phyloP scores from a whole-genome alignment of 148 eudicot species.

The Silene conica region DNA sequence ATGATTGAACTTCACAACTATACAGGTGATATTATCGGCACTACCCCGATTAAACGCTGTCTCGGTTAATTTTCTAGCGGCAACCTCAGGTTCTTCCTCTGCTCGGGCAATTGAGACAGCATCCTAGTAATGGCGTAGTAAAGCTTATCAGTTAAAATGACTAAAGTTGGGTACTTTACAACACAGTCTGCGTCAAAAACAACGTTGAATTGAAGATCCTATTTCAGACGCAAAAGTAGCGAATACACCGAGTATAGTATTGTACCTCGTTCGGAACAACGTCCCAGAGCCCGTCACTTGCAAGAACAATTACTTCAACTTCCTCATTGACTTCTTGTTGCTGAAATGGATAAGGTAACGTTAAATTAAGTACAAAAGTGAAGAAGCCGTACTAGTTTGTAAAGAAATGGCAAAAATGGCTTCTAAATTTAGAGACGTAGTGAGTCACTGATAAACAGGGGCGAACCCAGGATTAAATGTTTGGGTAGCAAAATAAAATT shows the following conservation, averaged over 20 bases:
- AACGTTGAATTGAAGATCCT: neutral
- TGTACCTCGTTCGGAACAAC: constrained; percentile 85
- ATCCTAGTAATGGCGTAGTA: constrained; percentile 43
- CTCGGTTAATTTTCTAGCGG: constrained; percentile 83
- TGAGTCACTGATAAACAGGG: neutral
- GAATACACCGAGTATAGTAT: neutral
- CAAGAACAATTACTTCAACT: constrained; percentile 84
- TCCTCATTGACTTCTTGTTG: constrained; percentile 64
- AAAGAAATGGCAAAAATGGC: neutral
- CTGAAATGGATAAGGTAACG: constrained; percentile 27
- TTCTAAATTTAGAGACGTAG: neutral
- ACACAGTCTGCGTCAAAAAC: neutral
- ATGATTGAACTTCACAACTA: constrained; percentile 76
- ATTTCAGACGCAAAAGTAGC: neutral
- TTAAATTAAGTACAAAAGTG: neutral
- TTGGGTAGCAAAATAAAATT: too few species aligned
- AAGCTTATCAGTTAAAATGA: neutral
- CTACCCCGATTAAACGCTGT: constrained; percentile 90
- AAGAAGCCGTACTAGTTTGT: neutral
- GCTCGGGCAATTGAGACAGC: constrained; percentile 73
- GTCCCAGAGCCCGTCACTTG: constrained; percentile 97
- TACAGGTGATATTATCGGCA: constrained; percentile 92
- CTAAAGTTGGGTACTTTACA: neutral
- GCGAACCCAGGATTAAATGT: too few species aligned
- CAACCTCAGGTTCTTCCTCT: constrained; percentile 81